These are phyloP conservation scores for Talaromyces marneffei DNA, from an alignment of 2,329 filamentous ascomycete genomes.

Conservation along the genomic window DNA sequence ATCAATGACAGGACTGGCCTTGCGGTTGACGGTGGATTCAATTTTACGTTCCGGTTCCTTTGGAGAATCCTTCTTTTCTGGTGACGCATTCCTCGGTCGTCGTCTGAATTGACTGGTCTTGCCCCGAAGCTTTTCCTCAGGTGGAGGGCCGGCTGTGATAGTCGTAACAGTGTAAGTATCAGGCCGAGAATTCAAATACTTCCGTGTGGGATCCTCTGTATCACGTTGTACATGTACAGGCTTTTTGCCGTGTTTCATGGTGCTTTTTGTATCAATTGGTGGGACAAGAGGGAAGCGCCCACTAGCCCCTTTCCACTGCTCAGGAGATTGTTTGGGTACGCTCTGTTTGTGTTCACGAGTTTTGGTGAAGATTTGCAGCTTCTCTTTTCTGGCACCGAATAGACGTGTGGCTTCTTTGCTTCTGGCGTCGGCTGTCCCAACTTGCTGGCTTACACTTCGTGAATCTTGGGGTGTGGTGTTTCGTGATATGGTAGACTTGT, in stretches of 20 bases:
- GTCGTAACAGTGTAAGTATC: slow-evolving; percentile 14
- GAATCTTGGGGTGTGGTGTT: background rate
- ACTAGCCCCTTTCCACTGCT: slow-evolving; percentile 66
- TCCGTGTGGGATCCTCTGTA: slow-evolving; percentile 19
- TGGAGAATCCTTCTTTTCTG: background rate
- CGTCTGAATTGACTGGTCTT: slow-evolving; percentile 10
- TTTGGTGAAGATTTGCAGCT: slow-evolving; percentile 31
- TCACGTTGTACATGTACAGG: slow-evolving; percentile 38
- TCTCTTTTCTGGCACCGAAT: slow-evolving; percentile 32
- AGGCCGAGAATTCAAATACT: background rate
- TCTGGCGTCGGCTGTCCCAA: slow-evolving; percentile 12
- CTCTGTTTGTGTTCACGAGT: slow-evolving; percentile 20
- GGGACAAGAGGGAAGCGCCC: slow-evolving; percentile 60
- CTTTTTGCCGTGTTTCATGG: background rate
- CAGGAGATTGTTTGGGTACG: slow-evolving; percentile 37
- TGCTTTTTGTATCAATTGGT: slow-evolving; percentile 56
- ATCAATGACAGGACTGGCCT: background rate
- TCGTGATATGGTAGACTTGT: background rate
- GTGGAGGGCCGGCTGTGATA: slow-evolving; percentile 8
- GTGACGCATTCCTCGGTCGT: background rate
- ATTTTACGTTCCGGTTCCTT: background rate
- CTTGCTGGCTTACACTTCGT: slow-evolving; percentile 1
- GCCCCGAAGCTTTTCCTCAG: slow-evolving; percentile 7
- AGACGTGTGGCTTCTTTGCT: slow-evolving; percentile 23
- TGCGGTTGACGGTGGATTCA: background rate